These are phyloP conservation scores for Actinomucor elegans DNA, from an alignment of 371 early-diverging fungal species.

Conservation along the genomic window DNA sequence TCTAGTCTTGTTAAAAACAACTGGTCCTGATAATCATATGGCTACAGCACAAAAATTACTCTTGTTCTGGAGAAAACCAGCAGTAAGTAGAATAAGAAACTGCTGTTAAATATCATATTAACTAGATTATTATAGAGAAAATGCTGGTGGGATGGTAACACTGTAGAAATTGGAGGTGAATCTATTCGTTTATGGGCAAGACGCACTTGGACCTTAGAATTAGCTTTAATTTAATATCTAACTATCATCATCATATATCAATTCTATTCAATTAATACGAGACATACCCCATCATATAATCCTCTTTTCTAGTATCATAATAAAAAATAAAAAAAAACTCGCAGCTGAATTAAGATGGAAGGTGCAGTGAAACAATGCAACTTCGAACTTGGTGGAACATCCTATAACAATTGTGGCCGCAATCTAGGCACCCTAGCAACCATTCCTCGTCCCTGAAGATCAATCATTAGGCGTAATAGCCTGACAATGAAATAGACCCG, in stretches of 20 bases:
- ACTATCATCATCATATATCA: not conserved
- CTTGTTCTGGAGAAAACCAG: constrained; percentile 79
- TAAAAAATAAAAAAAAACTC: too few relatives aligned
- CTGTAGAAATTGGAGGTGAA: constrained; percentile 54
- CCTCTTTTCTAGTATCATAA: not conserved
- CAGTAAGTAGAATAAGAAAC: constrained; percentile 36
- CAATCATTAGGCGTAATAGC: too few relatives aligned
- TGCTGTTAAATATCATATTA: not conserved
- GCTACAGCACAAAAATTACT: constrained; percentile 73
- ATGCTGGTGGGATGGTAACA: constrained; percentile 81
- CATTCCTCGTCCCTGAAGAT: too few relatives aligned
- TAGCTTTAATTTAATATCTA: constrained; percentile 7
- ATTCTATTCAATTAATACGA: too few relatives aligned
- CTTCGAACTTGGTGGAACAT: too few relatives aligned
- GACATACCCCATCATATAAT: not conserved
- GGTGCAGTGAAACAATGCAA: too few relatives aligned
- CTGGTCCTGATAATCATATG: constrained; percentile 66
- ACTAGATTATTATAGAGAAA: constrained; percentile 49
- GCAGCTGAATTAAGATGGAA: too few relatives aligned
- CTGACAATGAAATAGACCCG: too few relatives aligned
- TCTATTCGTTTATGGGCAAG: constrained; percentile 72
- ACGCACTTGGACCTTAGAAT: constrained; percentile 76
- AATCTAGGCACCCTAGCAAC: too few relatives aligned
- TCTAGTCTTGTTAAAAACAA: constrained; percentile 67
- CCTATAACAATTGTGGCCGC: too few relatives aligned